Evolutionary conservation across 352 stramenopile species (phyloP).

Genomic region (Phytopythium boreale): DNA sequence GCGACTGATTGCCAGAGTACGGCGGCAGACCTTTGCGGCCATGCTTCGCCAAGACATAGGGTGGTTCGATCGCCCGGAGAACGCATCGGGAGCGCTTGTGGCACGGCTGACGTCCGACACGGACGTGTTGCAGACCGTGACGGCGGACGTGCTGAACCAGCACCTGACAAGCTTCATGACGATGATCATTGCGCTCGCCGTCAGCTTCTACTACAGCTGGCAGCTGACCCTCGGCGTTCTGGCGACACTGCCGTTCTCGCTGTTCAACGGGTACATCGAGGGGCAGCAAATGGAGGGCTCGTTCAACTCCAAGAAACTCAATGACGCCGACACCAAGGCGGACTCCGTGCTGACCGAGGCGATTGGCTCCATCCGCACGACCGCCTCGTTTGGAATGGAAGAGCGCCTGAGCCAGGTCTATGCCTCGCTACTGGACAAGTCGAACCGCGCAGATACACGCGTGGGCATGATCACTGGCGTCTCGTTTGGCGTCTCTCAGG

Average conservation of each 20-base stretch:
- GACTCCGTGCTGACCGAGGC: constrained; percentile 39
- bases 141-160: constrained; percentile 65
- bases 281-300: constrained; percentile 32
- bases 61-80: constrained; percentile 19
- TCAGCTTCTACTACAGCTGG: constrained; percentile 60
- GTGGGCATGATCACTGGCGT: constrained; percentile 34
- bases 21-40: constrained; percentile 33
- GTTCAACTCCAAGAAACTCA: constrained; percentile 40
- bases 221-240: constrained; percentile 51
- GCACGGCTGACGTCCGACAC: constrained; percentile 68
- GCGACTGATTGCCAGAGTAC: constrained; percentile 45
- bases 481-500: constrained; percentile 41
- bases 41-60: constrained; percentile 47
- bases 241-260: constrained; percentile 18
- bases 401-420: constrained; percentile 22
- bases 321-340: constrained; percentile 34
- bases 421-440: constrained; percentile 20
- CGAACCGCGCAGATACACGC: constrained; percentile 26
- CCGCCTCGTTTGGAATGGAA: constrained; percentile 51
- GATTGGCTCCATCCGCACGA: constrained; percentile 56
- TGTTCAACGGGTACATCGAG: constrained; percentile 39
- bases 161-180: constrained; percentile 48
- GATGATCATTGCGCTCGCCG: constrained; percentile 36
- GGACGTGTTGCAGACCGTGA: constrained; percentile 70
- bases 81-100: constrained; percentile 37